These are phyloP conservation scores for Penicillium robsamsonii DNA, from an alignment of 495 filamentous ascomycete genomes.

Conservation along the genomic window DNA sequence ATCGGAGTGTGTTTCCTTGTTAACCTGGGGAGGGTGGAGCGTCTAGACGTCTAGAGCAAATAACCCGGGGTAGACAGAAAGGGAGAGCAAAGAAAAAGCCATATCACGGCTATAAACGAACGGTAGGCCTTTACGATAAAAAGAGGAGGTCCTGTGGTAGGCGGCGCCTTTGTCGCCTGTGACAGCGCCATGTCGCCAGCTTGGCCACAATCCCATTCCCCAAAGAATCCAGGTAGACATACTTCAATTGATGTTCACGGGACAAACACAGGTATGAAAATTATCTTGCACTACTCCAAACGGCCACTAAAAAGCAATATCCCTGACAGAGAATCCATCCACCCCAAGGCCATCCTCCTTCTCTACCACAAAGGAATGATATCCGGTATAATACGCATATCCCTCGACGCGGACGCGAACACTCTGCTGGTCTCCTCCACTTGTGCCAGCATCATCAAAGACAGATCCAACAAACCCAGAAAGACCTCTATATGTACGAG, in stretches of 20 bases:
- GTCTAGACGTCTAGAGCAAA: neutral
- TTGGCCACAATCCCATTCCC: neutral
- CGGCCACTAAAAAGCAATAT: neutral
- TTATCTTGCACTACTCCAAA: neutral
- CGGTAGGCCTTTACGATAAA: too few relatives aligned
- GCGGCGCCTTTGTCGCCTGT: neutral
- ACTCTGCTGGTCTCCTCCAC: neutral
- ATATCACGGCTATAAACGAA: neutral
- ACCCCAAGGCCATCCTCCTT: conserved; percentile 16
- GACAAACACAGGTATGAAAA: neutral
- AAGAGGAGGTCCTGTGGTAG: neutral
- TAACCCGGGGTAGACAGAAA: neutral
- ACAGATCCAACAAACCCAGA: conserved; percentile 20
- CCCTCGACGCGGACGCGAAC: conserved; percentile 16
- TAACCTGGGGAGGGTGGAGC: conserved; percentile 60
- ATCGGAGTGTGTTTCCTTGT: conserved; percentile 74
- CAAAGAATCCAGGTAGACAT: neutral
- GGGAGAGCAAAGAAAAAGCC: neutral
- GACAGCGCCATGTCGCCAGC: neutral
- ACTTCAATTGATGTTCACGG: neutral
- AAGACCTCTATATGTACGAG: conserved; percentile 10
- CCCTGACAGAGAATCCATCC: conserved; percentile 16
- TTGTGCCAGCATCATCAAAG: neutral
- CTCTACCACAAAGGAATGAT: conserved; percentile 17
- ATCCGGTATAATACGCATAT: conserved; percentile 18